phyloP scores from a whole-genome alignment of 2,329 filamentous ascomycete genomes.

The Arthrobotrys iridis region DNA sequence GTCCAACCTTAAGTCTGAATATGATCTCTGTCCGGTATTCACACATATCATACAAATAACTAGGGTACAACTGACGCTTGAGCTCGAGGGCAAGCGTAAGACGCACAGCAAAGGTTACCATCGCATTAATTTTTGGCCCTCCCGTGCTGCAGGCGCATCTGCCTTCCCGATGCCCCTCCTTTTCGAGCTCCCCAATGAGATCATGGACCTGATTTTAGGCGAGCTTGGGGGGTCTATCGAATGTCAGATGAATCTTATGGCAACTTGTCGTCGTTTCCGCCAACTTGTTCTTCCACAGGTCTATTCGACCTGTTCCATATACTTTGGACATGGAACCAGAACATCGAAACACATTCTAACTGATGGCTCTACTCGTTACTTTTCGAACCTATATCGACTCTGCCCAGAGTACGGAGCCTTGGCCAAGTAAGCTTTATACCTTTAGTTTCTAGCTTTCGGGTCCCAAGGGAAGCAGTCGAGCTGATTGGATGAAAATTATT shows the following conservation, averaged over 20 bases:
- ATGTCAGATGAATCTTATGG: background rate
- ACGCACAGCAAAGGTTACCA: too few species aligned
- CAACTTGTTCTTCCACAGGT: background rate
- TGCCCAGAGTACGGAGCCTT: background rate
- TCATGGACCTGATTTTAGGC: background rate
- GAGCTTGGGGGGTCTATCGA: background rate
- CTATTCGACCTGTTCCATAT: background rate
- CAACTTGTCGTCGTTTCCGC: conserved; percentile 4
- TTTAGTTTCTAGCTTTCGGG: too few species aligned
- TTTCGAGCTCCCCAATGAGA: background rate
- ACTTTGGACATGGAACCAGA: background rate
- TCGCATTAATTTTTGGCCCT: too few species aligned
- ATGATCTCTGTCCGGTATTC: too few species aligned
- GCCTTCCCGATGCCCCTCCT: background rate
- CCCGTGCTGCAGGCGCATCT: too few species aligned
- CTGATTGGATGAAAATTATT: background rate
- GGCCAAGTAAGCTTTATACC: background rate
- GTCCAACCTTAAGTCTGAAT: too few species aligned
- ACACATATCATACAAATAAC: too few species aligned
- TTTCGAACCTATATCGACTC: background rate
- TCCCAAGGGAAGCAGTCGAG: background rate
- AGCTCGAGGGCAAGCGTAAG: too few species aligned
- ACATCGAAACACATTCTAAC: background rate
- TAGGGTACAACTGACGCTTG: too few species aligned
- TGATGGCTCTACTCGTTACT: background rate